phyloP scores from a whole-genome alignment of 352 stramenopile genomes.

The Bremia lactucae region DNA sequence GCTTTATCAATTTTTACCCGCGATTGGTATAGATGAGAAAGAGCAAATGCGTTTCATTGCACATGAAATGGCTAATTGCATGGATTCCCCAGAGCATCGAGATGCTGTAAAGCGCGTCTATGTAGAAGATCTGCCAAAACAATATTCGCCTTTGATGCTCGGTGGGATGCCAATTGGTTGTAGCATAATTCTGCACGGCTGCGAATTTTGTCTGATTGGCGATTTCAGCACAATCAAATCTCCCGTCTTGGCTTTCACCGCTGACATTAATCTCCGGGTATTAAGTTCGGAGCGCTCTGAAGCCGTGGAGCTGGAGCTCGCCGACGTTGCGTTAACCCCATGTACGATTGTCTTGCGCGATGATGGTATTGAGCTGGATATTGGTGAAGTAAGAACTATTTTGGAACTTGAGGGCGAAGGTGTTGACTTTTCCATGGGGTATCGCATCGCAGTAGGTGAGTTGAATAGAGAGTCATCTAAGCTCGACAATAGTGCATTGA shows the following conservation, averaged over 20 bases:
- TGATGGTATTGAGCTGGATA: slow-evolving; percentile 66
- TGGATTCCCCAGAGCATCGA: slow-evolving; percentile 46
- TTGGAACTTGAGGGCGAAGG: slow-evolving; percentile 81
- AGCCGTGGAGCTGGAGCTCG: slow-evolving; percentile 59
- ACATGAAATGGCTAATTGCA: slow-evolving; percentile 28
- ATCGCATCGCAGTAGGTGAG: slow-evolving; percentile 50
- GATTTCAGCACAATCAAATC: slow-evolving; percentile 60
- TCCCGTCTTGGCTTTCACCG: slow-evolving; percentile 73
- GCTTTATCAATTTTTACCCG: slow-evolving; percentile 48
- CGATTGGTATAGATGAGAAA: slow-evolving; percentile 53
- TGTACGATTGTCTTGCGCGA: slow-evolving; percentile 51
- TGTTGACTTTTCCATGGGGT: slow-evolving; percentile 68
- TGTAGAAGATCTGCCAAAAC: slow-evolving; percentile 41
- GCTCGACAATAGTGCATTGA: slow-evolving; percentile 1
- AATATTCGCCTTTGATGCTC: slow-evolving; percentile 64
- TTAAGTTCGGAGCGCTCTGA: slow-evolving; percentile 54
- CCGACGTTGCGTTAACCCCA: slow-evolving; percentile 70
- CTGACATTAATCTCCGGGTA: slow-evolving; percentile 54
- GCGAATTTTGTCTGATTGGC: slow-evolving; percentile 72
- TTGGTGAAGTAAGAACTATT: slow-evolving; percentile 62
- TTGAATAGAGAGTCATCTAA: slow-evolving; percentile 13
- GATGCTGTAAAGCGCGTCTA: slow-evolving; percentile 39
- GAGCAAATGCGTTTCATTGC: slow-evolving; percentile 65
- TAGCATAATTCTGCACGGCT: slow-evolving; percentile 40
- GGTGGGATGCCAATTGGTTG: slow-evolving; percentile 38